Percentiles rank a stretch among this genome's conserved stretches.
These are phyloP conservation scores for Venturia nashicola DNA, from an alignment of 2,329 filamentous ascomycete genomes.

Conservation along the genomic window DNA sequence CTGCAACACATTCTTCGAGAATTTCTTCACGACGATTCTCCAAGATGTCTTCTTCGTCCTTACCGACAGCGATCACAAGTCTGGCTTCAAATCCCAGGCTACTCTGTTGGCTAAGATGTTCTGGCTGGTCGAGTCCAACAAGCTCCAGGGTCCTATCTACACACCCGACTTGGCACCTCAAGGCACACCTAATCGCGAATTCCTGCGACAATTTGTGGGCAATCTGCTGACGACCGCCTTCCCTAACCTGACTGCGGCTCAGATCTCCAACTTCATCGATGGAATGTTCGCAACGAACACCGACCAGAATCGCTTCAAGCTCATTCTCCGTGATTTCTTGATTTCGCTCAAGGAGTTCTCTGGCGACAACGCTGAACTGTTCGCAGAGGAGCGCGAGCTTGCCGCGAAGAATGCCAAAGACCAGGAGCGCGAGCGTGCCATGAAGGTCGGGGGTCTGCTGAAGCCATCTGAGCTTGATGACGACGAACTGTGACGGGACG, in stretches of 20 bases:
- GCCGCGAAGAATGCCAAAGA: constrained; percentile 74
- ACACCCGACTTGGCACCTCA: constrained; percentile 66
- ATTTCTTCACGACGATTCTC: constrained; percentile 89
- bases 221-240: constrained; percentile 81
- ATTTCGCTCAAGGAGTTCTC: constrained; percentile 96
- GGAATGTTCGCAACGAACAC: constrained; percentile 80
- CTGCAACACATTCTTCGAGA: constrained; percentile 92
- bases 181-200: constrained; percentile 83
- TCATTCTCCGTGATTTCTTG: constrained; percentile 90
- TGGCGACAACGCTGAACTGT: constrained; percentile 89
- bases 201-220: constrained; percentile 76
- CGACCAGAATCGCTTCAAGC: constrained; percentile 87
- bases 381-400: constrained; percentile 87
- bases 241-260: constrained; percentile 76
- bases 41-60: constrained; percentile 98
- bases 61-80: constrained; percentile 96
- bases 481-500: constrained; percentile 65
- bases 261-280: constrained; percentile 84
- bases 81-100: constrained; percentile 96
- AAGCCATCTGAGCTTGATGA: constrained; percentile 95
- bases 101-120: constrained; percentile 91
- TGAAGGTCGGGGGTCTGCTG: constrained; percentile 89
- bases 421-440: constrained; percentile 79
- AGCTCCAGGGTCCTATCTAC: constrained; percentile 90
- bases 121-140: constrained; percentile 80